phyloP scores from a whole-genome alignment of 352 stramenopile genomes.

The Phytophthora tubulina region DNA sequence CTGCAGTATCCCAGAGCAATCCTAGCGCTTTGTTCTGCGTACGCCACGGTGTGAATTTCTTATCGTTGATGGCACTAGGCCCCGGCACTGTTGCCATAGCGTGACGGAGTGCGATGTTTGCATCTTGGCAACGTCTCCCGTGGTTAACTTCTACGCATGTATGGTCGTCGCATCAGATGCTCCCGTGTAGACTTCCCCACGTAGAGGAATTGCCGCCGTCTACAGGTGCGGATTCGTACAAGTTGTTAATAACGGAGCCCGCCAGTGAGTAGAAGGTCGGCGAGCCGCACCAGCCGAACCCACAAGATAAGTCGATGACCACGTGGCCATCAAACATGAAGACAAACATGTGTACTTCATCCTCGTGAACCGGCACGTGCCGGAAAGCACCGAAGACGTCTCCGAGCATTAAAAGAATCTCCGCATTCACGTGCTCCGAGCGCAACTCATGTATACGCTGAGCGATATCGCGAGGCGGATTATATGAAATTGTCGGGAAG shows the following conservation, averaged over 20 bases:
- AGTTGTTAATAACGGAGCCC: slow-evolving; percentile 20
- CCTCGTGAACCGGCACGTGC: slow-evolving; percentile 30
- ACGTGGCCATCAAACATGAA: slow-evolving; percentile 34
- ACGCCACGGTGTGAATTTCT: slow-evolving; percentile 18
- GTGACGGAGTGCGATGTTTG: slow-evolving; percentile 4
- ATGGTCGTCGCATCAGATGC: slow-evolving; percentile 33
- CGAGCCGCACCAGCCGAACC: slow-evolving; percentile 21
- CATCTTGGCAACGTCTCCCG: neutral
- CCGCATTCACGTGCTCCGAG: neutral
- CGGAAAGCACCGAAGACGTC: slow-evolving; percentile 42
- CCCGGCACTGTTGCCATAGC: slow-evolving; percentile 27
- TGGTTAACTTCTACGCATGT: slow-evolving; percentile 26
- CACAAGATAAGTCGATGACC: slow-evolving; percentile 30
- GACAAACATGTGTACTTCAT: slow-evolving; percentile 30
- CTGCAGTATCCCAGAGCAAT: slow-evolving; percentile 16
- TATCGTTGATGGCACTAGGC: slow-evolving; percentile 18
- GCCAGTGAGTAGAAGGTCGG: slow-evolving; percentile 36
- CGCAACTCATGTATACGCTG: slow-evolving; percentile 20
- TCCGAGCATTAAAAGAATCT: slow-evolving; percentile 30
- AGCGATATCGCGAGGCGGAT: slow-evolving; percentile 34
- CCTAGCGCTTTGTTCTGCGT: slow-evolving; percentile 10
- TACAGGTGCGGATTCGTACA: neutral
- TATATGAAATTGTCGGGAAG: slow-evolving; percentile 15
- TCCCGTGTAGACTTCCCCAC: neutral
- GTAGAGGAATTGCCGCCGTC: neutral